These are phyloP conservation scores for Houttuynia cordata DNA, from an alignment of 164 flowering plant species.

Conservation along the genomic window DNA sequence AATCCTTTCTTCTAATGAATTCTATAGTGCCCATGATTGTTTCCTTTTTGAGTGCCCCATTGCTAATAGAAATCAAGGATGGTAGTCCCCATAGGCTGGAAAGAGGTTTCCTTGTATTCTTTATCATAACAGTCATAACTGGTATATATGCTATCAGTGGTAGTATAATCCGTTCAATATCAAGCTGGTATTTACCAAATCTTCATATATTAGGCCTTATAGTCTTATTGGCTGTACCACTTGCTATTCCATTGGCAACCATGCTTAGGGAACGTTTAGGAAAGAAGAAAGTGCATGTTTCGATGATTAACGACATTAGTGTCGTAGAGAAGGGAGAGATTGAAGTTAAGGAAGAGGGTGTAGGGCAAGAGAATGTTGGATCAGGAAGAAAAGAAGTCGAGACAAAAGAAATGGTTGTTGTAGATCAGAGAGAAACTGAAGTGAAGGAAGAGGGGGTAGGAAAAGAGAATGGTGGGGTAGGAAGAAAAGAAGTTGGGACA, in stretches of 20 bases:
- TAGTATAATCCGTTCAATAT: background rate
- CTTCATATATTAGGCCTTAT: conserved; percentile 3
- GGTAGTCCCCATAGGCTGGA: conserved; percentile 6
- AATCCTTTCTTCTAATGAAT: conserved; percentile 54
- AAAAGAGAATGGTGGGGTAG: background rate
- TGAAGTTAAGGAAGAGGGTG: conserved; percentile 1
- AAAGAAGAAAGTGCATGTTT: conserved; percentile 6
- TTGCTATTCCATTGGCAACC: background rate
- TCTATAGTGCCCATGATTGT: conserved; percentile 39
- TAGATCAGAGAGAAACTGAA: background rate
- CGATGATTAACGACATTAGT: background rate
- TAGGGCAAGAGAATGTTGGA: background rate
- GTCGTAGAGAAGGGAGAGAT: background rate
- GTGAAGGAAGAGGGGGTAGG: conserved; percentile 3
- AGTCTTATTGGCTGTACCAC: conserved; percentile 3
- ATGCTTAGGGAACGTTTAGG: conserved; percentile 7
- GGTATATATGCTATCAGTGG: conserved; percentile 8
- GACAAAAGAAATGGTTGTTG: conserved; percentile 34
- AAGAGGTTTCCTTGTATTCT: conserved; percentile 33
- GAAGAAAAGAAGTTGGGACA: conserved; percentile 48
- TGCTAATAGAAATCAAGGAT: conserved; percentile 9
- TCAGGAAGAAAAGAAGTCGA: conserved; percentile 41
- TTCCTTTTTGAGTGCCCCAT: conserved; percentile 30
- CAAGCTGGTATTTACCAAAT: background rate
- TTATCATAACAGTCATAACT: conserved; percentile 10